Evolutionary conservation across 306 rosid species (phyloP), one percentile per base, ranked within the genome.

Genomic region (Lathyrus oleraceus): DNA sequence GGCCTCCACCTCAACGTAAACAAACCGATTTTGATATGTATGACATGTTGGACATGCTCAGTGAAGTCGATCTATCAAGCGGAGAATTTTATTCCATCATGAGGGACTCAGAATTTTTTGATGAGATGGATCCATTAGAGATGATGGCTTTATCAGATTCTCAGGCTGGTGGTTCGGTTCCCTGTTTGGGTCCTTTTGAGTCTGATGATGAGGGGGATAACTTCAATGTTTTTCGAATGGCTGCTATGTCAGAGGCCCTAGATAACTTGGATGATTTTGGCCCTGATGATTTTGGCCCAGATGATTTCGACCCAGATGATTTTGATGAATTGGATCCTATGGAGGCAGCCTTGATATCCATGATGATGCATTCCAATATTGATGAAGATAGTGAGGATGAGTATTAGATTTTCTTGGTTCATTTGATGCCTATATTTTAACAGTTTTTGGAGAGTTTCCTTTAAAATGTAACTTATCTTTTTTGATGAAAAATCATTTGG

Each of bases 341-440:
- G 81, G 68, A 68, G 21, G 84, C 79, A 1, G 74, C 83, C 17
- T 71, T 78, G 2, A 19, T 82, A 5, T 71, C 83, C 15, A 67
- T 82, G 81, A 53, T 75, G 73, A 71, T 82, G 83, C 76, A 67
- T 53, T 75, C 86, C 54, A 28, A 67, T 49, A 54, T 79, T n/a
- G 78, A 67, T 3, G 70, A 47, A 17, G 25, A 54, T 0, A 57
- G 62, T 0, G 72, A 45, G 0, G 69, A 64, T 6, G 65, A 52
- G 10, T 71, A 36, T 35, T 78, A 78, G 75, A 25, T 53, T 70
- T 74, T 9, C 60, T 42, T 40, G 7, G 54, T 64, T 65, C 68
- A 39, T 70, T 40, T 27, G 19, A 52, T 23, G 32, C 68, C 49
- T 19, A 23, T 25, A 27, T 32, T 44, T 25, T 36, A 48, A 36